These are phyloP conservation scores for Fagus sylvatica DNA, from an alignment of 306 rosid species.

Conservation along the genomic window DNA sequence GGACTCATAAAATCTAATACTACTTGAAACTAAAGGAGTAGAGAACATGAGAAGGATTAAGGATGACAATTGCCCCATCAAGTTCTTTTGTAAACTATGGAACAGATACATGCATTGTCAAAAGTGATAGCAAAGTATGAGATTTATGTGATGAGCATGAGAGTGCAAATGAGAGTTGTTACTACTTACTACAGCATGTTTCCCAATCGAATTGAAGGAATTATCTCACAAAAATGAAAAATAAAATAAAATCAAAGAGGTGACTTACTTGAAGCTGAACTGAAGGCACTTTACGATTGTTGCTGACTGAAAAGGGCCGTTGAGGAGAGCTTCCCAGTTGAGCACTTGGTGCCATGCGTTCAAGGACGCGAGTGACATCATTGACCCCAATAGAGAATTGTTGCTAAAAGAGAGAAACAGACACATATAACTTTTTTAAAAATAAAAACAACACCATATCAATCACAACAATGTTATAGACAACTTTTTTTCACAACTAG, in stretches of 20 bases:
- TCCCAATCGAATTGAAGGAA: background rate
- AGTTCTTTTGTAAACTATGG: background rate
- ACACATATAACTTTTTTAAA: conserved; percentile 14
- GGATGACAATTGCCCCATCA: background rate
- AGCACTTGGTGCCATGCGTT: conserved; percentile 64
- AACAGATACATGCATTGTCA: background rate
- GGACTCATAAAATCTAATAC: too few species aligned
- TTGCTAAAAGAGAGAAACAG: conserved; percentile 41
- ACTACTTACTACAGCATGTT: background rate
- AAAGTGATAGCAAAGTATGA: background rate
- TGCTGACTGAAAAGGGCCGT: conserved; percentile 13
- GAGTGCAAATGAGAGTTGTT: background rate
- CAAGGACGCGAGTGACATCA: conserved; percentile 78
- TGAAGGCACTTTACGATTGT: conserved; percentile 33
- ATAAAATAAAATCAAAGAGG: background rate
- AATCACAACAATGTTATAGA: too few species aligned
- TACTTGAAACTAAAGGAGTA: too few species aligned
- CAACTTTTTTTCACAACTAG: too few species aligned
- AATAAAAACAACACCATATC: too few species aligned
- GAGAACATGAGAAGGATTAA: too few species aligned
- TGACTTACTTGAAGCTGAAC: conserved; percentile 60
- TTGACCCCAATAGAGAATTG: conserved; percentile 82
- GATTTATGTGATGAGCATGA: background rate
- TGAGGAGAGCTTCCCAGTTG: conserved; percentile 27
- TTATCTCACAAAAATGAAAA: background rate